Conservation (phyloP, 2,329 filamentous ascomycete genomes). For the Aspergillus caelatus region DNA sequence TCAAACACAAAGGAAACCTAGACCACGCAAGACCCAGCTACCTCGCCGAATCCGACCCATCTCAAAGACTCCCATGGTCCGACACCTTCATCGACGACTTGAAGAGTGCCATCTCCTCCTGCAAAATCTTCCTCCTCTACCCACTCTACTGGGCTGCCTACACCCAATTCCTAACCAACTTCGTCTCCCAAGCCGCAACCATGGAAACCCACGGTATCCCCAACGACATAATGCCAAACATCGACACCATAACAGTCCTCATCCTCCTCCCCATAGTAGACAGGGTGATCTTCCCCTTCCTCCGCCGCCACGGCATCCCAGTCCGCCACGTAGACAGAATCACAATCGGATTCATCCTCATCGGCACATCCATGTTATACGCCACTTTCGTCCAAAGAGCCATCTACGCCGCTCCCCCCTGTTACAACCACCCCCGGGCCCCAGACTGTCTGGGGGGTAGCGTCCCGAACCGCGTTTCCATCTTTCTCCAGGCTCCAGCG, state of each 20-base stretch:
- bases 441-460: not conserved
- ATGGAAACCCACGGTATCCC: not conserved
- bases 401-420: not conserved
- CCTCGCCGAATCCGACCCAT: not conserved
- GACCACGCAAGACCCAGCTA: not conserved
- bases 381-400: not conserved
- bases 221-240: not conserved
- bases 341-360: not conserved
- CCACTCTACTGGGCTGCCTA: slow-evolving; percentile 60
- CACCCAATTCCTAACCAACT: slow-evolving; percentile 8
- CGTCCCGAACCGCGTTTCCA: not conserved
- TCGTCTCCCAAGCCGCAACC: slow-evolving; percentile 3
- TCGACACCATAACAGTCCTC: not conserved
- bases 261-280: not conserved
- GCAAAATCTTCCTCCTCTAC: slow-evolving; percentile 67
- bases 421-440: not conserved
- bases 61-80: not conserved
- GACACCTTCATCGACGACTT: slow-evolving; percentile 53
- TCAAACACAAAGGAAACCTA: slow-evolving; percentile 2
- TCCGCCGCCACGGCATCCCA: not conserved
- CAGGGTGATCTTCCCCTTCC: not conserved
- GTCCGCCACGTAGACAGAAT: not conserved
- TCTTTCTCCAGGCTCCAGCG: not conserved
- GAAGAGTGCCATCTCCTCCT: slow-evolving; percentile 60
- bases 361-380: not conserved